A percentile compares a stretch with the other conserved stretches of the same genome.
Evolutionary conservation across 2,329 filamentous ascomycete genomes (phyloP).

Genomic region (Xylaria sp.): DNA sequence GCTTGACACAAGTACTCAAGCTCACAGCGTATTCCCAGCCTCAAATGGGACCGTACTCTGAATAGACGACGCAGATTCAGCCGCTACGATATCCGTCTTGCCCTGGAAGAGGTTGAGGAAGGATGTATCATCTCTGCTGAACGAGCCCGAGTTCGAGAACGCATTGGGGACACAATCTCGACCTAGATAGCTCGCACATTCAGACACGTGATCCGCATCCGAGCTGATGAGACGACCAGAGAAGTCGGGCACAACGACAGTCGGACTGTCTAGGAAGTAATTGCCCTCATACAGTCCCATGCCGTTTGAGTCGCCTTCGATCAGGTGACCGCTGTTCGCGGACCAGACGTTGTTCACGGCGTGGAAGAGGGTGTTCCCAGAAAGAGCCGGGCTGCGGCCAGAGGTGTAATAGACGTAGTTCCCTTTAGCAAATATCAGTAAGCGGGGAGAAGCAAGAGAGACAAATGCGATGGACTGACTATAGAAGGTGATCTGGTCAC

Average conservation of each 20-base stretch:
- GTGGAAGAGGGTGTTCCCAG: slow-evolving; percentile 31
- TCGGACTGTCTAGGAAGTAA: slow-evolving; percentile 37
- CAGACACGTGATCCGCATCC: not conserved
- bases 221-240: not conserved
- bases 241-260: not conserved
- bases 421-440: slow-evolving; percentile 12
- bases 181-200: not conserved
- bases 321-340: slow-evolving; percentile 40
- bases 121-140: not conserved
- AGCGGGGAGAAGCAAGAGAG: not conserved
- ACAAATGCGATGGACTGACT: not conserved
- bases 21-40: not conserved
- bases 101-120: not conserved
- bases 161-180: not conserved
- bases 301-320: slow-evolving; percentile 37
- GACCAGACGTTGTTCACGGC: slow-evolving; percentile 41
- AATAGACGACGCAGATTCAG: not conserved
- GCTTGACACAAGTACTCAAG: not conserved
- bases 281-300: slow-evolving; percentile 47
- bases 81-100: not conserved
- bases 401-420: slow-evolving; percentile 43
- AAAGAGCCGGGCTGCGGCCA: slow-evolving; percentile 35
- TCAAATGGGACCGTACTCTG: not conserved
- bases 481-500: slow-evolving; percentile 38
- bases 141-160: not conserved